Evolutionary conservation across 768 basidiomycete genomes (phyloP).

Genomic region (Mycena filopes): DNA sequence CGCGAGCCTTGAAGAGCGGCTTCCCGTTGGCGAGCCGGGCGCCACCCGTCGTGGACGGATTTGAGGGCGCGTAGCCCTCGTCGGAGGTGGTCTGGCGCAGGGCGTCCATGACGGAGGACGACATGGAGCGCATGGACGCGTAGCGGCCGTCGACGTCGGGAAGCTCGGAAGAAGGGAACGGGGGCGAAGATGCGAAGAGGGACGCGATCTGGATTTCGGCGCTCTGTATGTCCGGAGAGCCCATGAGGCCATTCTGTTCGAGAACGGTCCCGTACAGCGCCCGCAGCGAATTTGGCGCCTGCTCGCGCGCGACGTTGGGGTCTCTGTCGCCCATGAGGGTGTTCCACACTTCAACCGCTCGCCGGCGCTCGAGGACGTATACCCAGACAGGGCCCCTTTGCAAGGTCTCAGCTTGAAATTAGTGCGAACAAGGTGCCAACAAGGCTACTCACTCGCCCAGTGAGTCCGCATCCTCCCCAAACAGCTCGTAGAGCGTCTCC

Average conservation of each 20-base stretch:
- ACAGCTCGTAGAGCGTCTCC: slow-evolving; percentile 81
- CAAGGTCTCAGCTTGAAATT: slow-evolving; percentile 15
- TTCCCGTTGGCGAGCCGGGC: slow-evolving; percentile 55
- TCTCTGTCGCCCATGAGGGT: slow-evolving; percentile 80
- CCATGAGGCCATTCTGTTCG: slow-evolving; percentile 76
- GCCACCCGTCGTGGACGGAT: slow-evolving; percentile 55
- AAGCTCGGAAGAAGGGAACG: slow-evolving; percentile 76
- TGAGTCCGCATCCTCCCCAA: slow-evolving; percentile 79
- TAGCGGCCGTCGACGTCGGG: slow-evolving; percentile 55
- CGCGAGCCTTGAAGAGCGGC: slow-evolving; percentile 70
- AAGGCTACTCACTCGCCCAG: slow-evolving; percentile 76
- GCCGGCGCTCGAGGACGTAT: slow-evolving; percentile 85
- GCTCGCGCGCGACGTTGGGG: slow-evolving; percentile 62
- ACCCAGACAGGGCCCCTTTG: slow-evolving; percentile 91
- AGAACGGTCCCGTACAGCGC: slow-evolving; percentile 70
- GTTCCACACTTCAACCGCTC: slow-evolving; percentile 83
- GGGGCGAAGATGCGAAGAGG: slow-evolving; percentile 86
- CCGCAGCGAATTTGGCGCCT: slow-evolving; percentile 74
- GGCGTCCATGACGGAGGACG: slow-evolving; percentile 59
- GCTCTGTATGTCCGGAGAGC: slow-evolving; percentile 69
- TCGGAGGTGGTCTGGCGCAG: slow-evolving; percentile 50
- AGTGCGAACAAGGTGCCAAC: slow-evolving; percentile 9
- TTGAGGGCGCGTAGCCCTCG: slow-evolving; percentile 58
- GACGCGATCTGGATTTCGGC: slow-evolving; percentile 84
- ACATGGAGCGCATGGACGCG: slow-evolving; percentile 54